Evolutionary conservation across 441 rosid genomes (phyloP).

Genomic region (Aquilaria agallochum): DNA sequence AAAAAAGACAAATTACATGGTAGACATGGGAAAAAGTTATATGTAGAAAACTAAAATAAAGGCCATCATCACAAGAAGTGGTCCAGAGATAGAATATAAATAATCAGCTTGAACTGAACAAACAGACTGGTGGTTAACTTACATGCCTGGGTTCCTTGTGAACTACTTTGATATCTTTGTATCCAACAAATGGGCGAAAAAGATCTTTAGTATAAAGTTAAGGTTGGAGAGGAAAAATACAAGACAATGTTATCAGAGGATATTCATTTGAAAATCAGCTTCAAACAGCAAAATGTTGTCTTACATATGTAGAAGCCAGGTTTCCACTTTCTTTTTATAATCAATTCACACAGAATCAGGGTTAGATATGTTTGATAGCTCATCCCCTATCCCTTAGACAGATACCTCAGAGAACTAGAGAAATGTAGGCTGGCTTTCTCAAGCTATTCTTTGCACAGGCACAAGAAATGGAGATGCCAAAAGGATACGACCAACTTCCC

Average conservation of each 20-base stretch:
- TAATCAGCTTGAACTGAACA: constrained; percentile 1
- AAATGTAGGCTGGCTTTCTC: too few species aligned
- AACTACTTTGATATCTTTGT: constrained; percentile 53
- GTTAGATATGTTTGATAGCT: too few species aligned
- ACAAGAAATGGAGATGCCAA: neutral
- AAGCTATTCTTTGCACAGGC: too few species aligned
- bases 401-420: too few species aligned
- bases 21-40: constrained; percentile 1
- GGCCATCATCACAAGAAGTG: neutral
- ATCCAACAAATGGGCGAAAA: constrained; percentile 57
- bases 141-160: constrained; percentile 57
- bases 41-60: neutral
- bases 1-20: constrained; percentile 6
- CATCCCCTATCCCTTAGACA: too few species aligned
- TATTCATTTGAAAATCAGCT: constrained; percentile 6
- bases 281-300: neutral
- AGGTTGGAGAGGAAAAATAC: constrained; percentile 12
- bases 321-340: too few species aligned
- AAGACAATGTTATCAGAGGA: constrained; percentile 3
- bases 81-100: too few species aligned
- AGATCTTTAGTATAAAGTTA: constrained; percentile 35
- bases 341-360: too few species aligned
- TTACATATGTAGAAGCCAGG: neutral
- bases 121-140: constrained; percentile 23
- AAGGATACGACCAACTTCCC: constrained; percentile 74